Evolutionary conservation across 352 stramenopile species (phyloP), one percentile per base, ranked within the genome.

Genomic region (Globisporangium nodosum): DNA sequence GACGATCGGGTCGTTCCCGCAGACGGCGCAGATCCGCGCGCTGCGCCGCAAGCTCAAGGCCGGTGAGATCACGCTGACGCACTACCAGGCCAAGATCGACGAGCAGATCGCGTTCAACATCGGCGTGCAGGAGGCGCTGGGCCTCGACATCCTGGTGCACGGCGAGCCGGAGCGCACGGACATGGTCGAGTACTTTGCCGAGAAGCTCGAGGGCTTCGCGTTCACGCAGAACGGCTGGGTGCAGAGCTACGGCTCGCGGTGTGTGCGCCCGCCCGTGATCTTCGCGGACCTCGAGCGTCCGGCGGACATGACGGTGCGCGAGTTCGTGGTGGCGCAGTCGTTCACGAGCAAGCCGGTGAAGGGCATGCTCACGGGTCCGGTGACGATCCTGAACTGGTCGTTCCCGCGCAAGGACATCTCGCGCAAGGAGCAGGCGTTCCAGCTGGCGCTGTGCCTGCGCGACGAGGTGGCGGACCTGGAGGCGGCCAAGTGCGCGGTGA

Each of bases 341-440:
- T 86, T 98, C 70, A 90, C 82, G 27, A 86, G 75, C 18, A 96
- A 96, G 68, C 88, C 90, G 5, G 89, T 97, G 15, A 98, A 97
- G 76, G 90, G 92, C 35, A 98, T 98, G 92, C 81, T 98, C 35
- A 98, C 92, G 52, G 92, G 92, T 15, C 89, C 92, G 18, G 85
- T 97, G 58, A 98, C 92, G 40, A 97, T 97, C 73, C 76, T 98
- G n/a, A 97, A 97, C 78, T 98, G 92, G 90, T 97, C 90, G 56
- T 98, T 98, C 74, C 86, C 88, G 15, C 90, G 92, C 53, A 83
- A 92, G 64, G 90, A 98, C 68, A 92, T 97, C 56, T 81, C 72
- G 52, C 85, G 88, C 61, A 94, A 94, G 64, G 79, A 93, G 49
- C 80, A 90, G 71, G 89, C 90, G 3, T 96, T 95, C 68, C 92